Base-by-base conservation (phyloP, 129 eudicot genomes). In the Flaveria trinervia region DNA sequence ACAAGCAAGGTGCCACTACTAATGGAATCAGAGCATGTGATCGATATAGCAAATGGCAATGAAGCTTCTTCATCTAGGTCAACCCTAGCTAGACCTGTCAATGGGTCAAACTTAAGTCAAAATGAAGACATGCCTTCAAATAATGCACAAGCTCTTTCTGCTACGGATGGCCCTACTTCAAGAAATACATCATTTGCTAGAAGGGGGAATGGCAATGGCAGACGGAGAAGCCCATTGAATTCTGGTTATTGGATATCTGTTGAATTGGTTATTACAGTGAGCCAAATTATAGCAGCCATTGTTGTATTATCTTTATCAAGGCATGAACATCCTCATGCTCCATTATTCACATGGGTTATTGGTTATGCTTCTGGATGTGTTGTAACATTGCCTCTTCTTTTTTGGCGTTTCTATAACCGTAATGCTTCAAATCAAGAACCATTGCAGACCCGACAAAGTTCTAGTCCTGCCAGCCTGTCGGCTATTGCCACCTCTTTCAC, bases 361-460 rank as follows among this genome's bases (percentile, higher is more conserved):
- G 98, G 98, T 74, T 93, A 93, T 89, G 89, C 97, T 48, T 85
- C 89, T n/a, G 98, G 98, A 46, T 93, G 98, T 84, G 80, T 87
- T 52, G 92, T 91, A 23, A 85, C 88, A n/a, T 93, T 93, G 18
- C 98, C 98, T 74, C 98, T 93, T 79, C 90, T 93, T 17, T 89
- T 89, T 76, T 93, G 96, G 98, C 98, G 98, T 61, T 93, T 52
- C 80, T 83, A 69, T 75, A 83, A 91, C 76, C 91, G 97, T 7
- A 90, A 93, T 72, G 84, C 76, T 39, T 71, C 91, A 50, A 96
- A 89, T 73, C 96, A 89, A 83, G 97, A 89, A 81, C 57, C 83
- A 49, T 75, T 88, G 36, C 96, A 85, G 75, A 43, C 86, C 51
- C 90, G 80, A 25, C 88, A 81, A 62, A 79, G 69, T 73, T 82